phyloP scores from a whole-genome alignment of 23 red algal genomes.

The Agarophyton chilense region DNA sequence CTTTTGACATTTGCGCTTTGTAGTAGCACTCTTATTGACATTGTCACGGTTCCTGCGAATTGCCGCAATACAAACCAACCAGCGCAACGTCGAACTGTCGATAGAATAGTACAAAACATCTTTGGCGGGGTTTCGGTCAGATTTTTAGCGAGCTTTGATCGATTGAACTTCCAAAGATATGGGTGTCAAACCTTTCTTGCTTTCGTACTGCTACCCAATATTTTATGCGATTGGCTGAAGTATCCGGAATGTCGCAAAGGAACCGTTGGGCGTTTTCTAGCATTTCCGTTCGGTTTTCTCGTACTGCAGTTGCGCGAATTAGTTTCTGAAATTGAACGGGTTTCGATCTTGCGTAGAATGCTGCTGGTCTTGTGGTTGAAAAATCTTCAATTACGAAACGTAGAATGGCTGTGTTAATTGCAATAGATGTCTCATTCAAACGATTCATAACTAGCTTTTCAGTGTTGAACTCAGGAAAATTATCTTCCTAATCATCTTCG shows the following conservation, averaged over 20 bases:
- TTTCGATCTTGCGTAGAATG: neutral
- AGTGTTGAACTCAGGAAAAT: neutral
- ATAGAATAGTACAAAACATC: neutral
- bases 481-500: neutral
- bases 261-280: neutral
- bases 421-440: no score
- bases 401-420: neutral
- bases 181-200: neutral
- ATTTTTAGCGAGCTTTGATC: neutral
- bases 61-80: constrained; percentile 41
- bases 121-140: neutral
- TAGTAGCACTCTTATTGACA: no score
- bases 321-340: neutral
- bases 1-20: neutral
- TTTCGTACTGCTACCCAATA: constrained; percentile 9
- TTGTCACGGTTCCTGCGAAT: constrained; percentile 39
- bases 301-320: neutral
- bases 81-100: constrained; percentile 10
- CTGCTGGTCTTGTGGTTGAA: neutral
- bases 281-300: constrained; percentile 22
- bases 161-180: neutral
- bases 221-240: neutral
- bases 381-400: neutral
- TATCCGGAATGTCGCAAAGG: neutral
- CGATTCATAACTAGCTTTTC: no score